Conservation (phyloP, 2,329 filamentous ascomycete species). For the Xenoacremonium recifei region DNA sequence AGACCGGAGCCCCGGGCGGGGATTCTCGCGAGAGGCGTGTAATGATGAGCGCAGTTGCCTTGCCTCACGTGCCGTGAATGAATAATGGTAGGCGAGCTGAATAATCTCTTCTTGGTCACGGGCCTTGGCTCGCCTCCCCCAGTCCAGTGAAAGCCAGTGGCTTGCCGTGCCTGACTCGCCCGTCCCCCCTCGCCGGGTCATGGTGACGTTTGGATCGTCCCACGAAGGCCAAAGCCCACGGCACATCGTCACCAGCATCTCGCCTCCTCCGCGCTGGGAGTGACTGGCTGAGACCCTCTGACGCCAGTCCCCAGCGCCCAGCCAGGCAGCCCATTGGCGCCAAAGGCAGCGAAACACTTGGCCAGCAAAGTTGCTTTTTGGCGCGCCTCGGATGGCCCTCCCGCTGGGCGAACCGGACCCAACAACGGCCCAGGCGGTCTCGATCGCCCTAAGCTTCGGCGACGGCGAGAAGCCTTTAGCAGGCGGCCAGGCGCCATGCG, state of each 20-base stretch:
- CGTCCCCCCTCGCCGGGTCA: conserved; percentile 12
- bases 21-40: too few relatives aligned
- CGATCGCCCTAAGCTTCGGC: conserved; percentile 19
- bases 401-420: conserved; percentile 13
- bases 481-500: conserved; percentile 13
- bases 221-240: conserved; percentile 3
- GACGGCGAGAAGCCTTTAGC: conserved; percentile 21
- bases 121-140: too few relatives aligned
- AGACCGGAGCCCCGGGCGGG: conserved; percentile 4
- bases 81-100: background rate
- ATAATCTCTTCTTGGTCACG: background rate
- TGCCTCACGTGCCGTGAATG: conserved; percentile 7
- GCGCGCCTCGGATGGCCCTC: conserved; percentile 23
- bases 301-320: too few relatives aligned
- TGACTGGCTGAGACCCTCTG: conserved; percentile 10
- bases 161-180: background rate
- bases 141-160: too few relatives aligned
- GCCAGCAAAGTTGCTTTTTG: too few relatives aligned
- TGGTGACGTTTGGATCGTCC: conserved; percentile 23
- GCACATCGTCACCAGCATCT: conserved; percentile 5
- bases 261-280: conserved; percentile 10
- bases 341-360: background rate
- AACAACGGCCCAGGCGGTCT: conserved; percentile 11
- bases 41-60: conserved; percentile 1
- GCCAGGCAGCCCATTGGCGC: conserved; percentile 5